phyloP scores from a whole-genome alignment of 306 rosid species.

The Calophaca sinica region DNA sequence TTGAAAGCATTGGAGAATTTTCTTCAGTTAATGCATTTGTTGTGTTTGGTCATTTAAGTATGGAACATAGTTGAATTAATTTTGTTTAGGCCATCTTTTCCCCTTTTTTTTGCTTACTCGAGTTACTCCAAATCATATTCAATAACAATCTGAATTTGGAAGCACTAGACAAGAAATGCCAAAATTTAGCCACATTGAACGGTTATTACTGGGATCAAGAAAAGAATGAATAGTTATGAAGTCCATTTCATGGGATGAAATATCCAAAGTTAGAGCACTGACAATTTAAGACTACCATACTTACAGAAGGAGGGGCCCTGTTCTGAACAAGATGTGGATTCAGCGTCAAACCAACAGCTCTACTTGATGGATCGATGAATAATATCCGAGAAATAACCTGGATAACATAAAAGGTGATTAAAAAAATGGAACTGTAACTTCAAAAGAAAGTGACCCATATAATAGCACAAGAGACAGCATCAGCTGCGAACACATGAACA shows the following conservation, averaged over 20 bases:
- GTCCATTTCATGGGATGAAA: slow-evolving; percentile 34
- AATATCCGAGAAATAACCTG: slow-evolving; percentile 87
- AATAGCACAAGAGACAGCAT: slow-evolving; percentile 35
- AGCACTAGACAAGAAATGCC: slow-evolving; percentile 26
- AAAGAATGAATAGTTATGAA: background rate
- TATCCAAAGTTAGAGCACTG: slow-evolving; percentile 6
- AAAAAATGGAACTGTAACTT: slow-evolving; percentile 26
- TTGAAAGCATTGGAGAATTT: background rate
- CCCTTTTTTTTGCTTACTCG: too few relatives aligned
- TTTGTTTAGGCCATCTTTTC: too few relatives aligned
- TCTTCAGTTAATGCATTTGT: background rate
- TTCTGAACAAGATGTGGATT: slow-evolving; percentile 87
- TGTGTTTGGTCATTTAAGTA: background rate
- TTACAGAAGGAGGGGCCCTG: slow-evolving; percentile 81
- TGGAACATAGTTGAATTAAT: background rate
- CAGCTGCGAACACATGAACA: slow-evolving; percentile 16
- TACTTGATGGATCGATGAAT: slow-evolving; percentile 88
- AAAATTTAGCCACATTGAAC: slow-evolving; percentile 10
- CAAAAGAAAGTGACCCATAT: slow-evolving; percentile 9
- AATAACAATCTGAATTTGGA: slow-evolving; percentile 22
- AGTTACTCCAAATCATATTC: slow-evolving; percentile 23
- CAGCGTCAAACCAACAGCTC: slow-evolving; percentile 95
- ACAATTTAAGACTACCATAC: slow-evolving; percentile 46
- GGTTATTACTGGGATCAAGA: background rate
- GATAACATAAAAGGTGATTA: slow-evolving; percentile 40